Evolutionary conservation across 2,329 filamentous ascomycete genomes (phyloP), one percentile per base, ranked within the genome.

Genomic region (Albifimbria verrucaria): DNA sequence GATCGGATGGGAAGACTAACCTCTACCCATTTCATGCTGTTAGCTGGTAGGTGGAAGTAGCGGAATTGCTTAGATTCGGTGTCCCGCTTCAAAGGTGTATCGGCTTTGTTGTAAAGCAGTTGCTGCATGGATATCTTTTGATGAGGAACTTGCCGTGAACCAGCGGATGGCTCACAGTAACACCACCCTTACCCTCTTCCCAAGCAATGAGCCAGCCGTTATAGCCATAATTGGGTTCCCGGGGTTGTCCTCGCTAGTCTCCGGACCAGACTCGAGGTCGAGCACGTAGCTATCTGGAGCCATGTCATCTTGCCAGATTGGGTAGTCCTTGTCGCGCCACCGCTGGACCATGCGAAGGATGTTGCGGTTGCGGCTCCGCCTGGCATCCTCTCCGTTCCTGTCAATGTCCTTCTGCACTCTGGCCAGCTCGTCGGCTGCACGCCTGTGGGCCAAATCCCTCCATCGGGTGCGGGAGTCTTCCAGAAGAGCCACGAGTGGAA

Each of bases 1-100:
- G n/a, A n/a, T n/a, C n/a, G n/a, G n/a, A n/a, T n/a, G n/a, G n/a
- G n/a, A n/a, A 10, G 18, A 41, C 52, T 48, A 6, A 54, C 52
- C 51, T 65, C 63, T 7, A 62, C 60, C 63, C 63, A 65, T 39
- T 54, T 52, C 63, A 65, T 65, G 48, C 63, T 64, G 51, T 64
- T 65, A 11, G 59, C 58, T 9, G 63, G 63, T 23, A 65, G 50
- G 48, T 65, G 61, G 36, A 64, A 60, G 50, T 63, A 63, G 20
- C 59, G 55, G 26, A 64, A 49, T 23, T 50, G 52, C 6, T 59
- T 54, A n/a, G 55, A 56, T 25, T 52, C 42, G 10, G 39, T 12
- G 12, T 28, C 45, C n/a, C 55, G 52, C 55, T 58, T 60, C n/a
- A 62, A 47, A 2, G 60, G 60, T 7, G 57, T 62, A 18, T 45